These are phyloP conservation scores for Chaetomium globosum DNA, from an alignment of 2,329 filamentous ascomycete genomes.

Conservation along the genomic window DNA sequence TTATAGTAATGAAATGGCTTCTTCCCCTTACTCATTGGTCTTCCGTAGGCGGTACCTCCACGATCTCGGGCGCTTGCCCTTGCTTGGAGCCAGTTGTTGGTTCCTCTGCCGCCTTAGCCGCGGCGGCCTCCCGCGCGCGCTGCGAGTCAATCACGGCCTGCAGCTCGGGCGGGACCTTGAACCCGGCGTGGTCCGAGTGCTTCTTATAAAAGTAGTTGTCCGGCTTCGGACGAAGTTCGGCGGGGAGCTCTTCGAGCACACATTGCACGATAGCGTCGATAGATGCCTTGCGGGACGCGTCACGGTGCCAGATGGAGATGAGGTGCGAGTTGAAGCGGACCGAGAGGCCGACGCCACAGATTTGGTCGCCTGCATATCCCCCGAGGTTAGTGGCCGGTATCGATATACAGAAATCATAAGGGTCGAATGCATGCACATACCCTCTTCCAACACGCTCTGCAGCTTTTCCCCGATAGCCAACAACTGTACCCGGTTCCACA, in stretches of 20 bases:
- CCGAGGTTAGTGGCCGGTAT: background rate
- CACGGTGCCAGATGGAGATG: slow-evolving; percentile 91
- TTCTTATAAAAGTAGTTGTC: slow-evolving; percentile 84
- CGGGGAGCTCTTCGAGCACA: slow-evolving; percentile 72
- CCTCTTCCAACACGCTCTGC: slow-evolving; percentile 70
- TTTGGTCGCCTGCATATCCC: slow-evolving; percentile 67
- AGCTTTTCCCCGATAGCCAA: slow-evolving; percentile 82
- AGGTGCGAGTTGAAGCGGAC: slow-evolving; percentile 88
- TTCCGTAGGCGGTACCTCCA: slow-evolving; percentile 32
- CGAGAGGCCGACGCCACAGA: slow-evolving; percentile 85
- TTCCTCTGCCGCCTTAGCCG: slow-evolving; percentile 31
- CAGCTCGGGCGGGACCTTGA: slow-evolving; percentile 65
- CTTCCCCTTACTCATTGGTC: slow-evolving; percentile 41
- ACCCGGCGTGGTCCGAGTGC: slow-evolving; percentile 85
- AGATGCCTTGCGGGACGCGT: slow-evolving; percentile 76
- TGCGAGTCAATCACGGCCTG: slow-evolving; percentile 61
- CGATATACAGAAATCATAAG: background rate
- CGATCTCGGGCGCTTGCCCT: background rate
- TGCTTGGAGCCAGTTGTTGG: background rate
- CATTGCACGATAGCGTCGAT: slow-evolving; percentile 73
- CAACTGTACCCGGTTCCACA: slow-evolving; percentile 80
- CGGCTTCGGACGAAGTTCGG: slow-evolving; percentile 70
- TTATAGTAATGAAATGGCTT: background rate
- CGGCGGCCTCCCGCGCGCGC: slow-evolving; percentile 49
- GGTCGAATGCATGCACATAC: slow-evolving; percentile 48